Base-by-base conservation (phyloP, 352 stramenopile species). In the Phytophthora ramorum region DNA sequence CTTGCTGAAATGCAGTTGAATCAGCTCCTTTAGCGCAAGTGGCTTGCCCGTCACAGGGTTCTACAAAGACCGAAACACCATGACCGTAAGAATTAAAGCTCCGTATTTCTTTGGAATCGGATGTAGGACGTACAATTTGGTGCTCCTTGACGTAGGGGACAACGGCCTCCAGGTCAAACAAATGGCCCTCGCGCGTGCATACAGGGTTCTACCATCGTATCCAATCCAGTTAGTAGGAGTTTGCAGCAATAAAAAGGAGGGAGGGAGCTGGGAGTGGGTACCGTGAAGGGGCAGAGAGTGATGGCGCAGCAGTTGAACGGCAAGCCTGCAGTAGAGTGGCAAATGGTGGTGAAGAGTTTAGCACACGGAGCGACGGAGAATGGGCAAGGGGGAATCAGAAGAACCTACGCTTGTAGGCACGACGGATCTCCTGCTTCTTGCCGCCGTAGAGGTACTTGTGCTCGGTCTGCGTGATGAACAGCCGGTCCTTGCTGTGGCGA, bases 271-370 rank as follows among this genome's bases (percentile, higher is more conserved):
- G 22, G 37, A 52, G 14, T 17, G 41, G 60, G 55, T 66, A 92
- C 91, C 58, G 71, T 87, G 78, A 90, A 97, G 16, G 92, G 91
- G 17, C 76, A 92, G 45, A 99, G 83, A 3, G 91, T 98, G 66
- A 99, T 94, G 20, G 97, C 95, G 72, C 98, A 99, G 83, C 97
- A 99, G 67, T 99, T 95, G 78, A 99, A 99, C 34, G 97, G 96
- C 26, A 99, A 78, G 12, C 90, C 90, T 91, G 66, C 30, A 22
- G 19, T 19, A 56, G 5, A 37, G 19, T 26, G 17, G 19, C 22
- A 37, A 44, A 22, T n/a, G 43, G 24, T 7, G 24, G 14, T 22
- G 5, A 8, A 30, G 13, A 10, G 5, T 16, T 58, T 17, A 62
- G 26, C 20, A 61, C n/a, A 47, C 22, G 49, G 13, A 52, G 14